phyloP scores from a whole-genome alignment of 805 yeast genomes.

The Ogataea trehaloabstinens region DNA sequence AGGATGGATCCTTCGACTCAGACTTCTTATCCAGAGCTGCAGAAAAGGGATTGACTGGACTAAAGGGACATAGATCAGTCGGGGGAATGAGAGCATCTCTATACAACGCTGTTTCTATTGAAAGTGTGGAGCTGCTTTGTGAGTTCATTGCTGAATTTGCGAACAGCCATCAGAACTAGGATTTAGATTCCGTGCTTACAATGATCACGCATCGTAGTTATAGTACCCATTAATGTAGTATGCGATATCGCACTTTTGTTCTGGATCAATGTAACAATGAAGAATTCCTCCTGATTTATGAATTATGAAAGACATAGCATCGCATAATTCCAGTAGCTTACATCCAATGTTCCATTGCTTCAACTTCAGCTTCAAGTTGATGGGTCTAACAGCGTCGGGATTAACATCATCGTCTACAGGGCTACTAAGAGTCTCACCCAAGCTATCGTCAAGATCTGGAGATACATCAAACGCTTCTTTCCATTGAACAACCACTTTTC shows the following conservation, averaged over 20 bases:
- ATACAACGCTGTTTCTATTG: conserved; percentile 78
- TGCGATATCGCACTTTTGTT: conserved; percentile 61
- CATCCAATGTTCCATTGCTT: conserved; percentile 71
- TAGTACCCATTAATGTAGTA: conserved; percentile 51
- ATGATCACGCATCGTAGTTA: conserved; percentile 6
- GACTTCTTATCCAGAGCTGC: conserved; percentile 68
- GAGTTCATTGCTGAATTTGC: conserved; percentile 63
- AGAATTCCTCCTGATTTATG: conserved; percentile 52
- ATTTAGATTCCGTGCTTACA: too few relatives aligned
- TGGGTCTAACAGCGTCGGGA: conserved; percentile 26
- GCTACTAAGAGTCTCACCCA: conserved; percentile 22
- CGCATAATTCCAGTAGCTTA: conserved; percentile 58
- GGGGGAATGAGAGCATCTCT: conserved; percentile 96
- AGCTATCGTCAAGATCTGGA: conserved; percentile 10
- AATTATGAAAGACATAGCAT: conserved; percentile 57
- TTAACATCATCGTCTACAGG: conserved; percentile 13
- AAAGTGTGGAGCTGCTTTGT: conserved; percentile 56
- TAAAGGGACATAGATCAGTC: conserved; percentile 95
- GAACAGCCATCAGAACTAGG: conserved; percentile 29
- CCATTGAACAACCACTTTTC: conserved; percentile 57
- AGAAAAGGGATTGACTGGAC: conserved; percentile 62
- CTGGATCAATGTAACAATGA: conserved; percentile 65
- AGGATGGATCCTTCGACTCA: conserved; percentile 56
- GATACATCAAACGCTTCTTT: conserved; percentile 49
- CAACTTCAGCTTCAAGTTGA: conserved; percentile 50